Percentiles rank a stretch among this genome's conserved stretches.
Evolutionary conservation across 192 early-diverging fungal genomes (phyloP).

Genomic region (Podila epigama): DNA sequence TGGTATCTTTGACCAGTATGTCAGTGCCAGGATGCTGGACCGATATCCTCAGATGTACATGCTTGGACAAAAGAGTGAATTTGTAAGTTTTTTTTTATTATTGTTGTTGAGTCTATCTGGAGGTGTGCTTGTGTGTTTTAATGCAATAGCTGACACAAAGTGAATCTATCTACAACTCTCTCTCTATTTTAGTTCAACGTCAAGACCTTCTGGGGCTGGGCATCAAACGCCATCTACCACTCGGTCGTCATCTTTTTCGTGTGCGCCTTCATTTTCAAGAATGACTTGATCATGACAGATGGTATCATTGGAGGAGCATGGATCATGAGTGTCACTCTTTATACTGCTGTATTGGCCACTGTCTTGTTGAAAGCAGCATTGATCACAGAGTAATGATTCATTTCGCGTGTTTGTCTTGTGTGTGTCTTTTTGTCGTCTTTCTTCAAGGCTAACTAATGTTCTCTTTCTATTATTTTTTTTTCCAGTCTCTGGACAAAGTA

Average conservation of each 20-base stretch:
- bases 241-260: constrained; percentile 68
- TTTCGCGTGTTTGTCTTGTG: no score
- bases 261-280: constrained; percentile 60
- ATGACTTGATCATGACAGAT: constrained; percentile 71
- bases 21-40: constrained; percentile 92
- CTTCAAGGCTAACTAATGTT: background rate
- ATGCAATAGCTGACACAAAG: background rate
- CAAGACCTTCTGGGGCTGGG: constrained; percentile 91
- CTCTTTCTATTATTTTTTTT: background rate
- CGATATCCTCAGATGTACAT: constrained; percentile 99
- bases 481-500: constrained; percentile 92
- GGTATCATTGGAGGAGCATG: constrained; percentile 88
- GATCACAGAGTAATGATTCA: constrained; percentile 72
- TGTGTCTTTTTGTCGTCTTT: no score
- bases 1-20: constrained; percentile 97
- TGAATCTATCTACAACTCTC: background rate
- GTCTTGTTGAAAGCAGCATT: constrained; percentile 92
- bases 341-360: constrained; percentile 87
- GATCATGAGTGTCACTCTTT: constrained; percentile 90
- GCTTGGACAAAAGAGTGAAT: constrained; percentile 75
- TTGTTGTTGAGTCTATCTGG: background rate
- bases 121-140: background rate
- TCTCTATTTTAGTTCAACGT: constrained; percentile 73
- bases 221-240: constrained; percentile 93
- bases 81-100: constrained; percentile 49